Percentiles rank a stretch among this genome's conserved stretches.
phyloP scores from a whole-genome alignment of 768 basidiomycete genomes.

The Pilatotrama ljubarskyi region DNA sequence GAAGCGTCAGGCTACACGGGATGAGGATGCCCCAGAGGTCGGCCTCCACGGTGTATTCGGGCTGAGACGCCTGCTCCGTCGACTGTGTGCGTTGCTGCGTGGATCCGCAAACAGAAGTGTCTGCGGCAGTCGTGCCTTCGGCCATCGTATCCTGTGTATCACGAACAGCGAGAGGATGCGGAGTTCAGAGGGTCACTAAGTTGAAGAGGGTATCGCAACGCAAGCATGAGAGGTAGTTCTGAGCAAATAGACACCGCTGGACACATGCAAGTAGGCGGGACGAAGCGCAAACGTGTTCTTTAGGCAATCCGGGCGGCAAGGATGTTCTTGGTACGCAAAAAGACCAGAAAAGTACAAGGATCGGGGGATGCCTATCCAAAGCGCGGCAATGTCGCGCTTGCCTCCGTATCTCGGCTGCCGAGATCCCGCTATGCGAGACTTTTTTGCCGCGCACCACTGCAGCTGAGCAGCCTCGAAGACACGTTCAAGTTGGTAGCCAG shows the following conservation, averaged over 20 bases:
- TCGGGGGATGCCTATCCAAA: not conserved
- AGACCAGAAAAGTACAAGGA: constrained; percentile 3
- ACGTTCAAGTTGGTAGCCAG: too few species aligned
- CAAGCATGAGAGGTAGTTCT: too few species aligned
- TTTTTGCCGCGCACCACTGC: too few species aligned
- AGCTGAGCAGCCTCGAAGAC: too few species aligned
- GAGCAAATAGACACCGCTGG: too few species aligned
- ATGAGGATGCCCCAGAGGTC: constrained; percentile 70
- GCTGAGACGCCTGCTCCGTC: constrained; percentile 34
- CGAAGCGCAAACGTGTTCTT: constrained; percentile 37
- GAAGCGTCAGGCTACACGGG: constrained; percentile 51
- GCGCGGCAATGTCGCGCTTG: not conserved
- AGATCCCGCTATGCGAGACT: not conserved
- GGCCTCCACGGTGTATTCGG: constrained; percentile 16
- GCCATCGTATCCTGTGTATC: too few species aligned
- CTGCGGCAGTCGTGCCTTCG: too few species aligned
- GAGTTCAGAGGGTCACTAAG: too few species aligned
- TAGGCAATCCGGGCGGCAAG: not conserved
- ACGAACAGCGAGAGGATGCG: too few species aligned
- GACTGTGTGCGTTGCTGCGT: constrained; percentile 38
- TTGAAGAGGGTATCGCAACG: too few species aligned
- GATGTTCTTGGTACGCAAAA: not conserved
- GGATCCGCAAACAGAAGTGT: not conserved
- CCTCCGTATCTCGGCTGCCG: not conserved
- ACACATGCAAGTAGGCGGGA: too few species aligned